These are phyloP conservation scores for Penicillium vulpinum DNA, from an alignment of 2,329 filamentous ascomycete genomes.

Conservation along the genomic window DNA sequence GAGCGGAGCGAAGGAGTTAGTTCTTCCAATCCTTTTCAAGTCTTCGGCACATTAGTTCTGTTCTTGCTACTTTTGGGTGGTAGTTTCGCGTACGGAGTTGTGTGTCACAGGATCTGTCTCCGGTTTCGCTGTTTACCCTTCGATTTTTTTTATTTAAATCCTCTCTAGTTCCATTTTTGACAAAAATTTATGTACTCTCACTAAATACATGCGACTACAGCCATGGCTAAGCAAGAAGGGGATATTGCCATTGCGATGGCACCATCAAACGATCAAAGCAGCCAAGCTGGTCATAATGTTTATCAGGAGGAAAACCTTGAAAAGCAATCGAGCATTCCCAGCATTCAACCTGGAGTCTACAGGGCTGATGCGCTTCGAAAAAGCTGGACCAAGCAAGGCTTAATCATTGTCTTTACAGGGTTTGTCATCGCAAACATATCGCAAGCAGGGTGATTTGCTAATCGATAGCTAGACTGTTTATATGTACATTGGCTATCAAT, in stretches of 20 bases:
- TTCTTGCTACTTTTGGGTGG: neutral
- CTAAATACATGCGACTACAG: neutral
- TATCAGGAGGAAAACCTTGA: neutral
- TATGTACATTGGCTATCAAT: conserved; percentile 22
- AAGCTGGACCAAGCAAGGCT: conserved; percentile 20
- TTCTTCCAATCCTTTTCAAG: neutral
- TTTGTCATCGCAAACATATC: neutral
- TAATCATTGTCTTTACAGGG: conserved; percentile 22
- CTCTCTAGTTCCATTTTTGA: neutral
- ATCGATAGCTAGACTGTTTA: conserved; percentile 13
- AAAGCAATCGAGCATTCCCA: conserved; percentile 10
- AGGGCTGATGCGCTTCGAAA: conserved; percentile 22
- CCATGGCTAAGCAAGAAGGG: conserved; percentile 6
- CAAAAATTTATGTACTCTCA: neutral
- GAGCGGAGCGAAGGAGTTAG: neutral
- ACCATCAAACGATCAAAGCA: neutral
- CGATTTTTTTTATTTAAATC: neutral
- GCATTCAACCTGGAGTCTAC: conserved; percentile 22
- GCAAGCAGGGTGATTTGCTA: neutral
- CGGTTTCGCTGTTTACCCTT: neutral
- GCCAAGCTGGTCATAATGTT: neutral
- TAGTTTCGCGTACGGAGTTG: too few relatives aligned
- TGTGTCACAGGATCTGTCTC: neutral
- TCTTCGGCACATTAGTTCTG: neutral
- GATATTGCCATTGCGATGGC: neutral